phyloP scores from a whole-genome alignment of 2,329 filamentous ascomycete species.

The Xylaria sp. region DNA sequence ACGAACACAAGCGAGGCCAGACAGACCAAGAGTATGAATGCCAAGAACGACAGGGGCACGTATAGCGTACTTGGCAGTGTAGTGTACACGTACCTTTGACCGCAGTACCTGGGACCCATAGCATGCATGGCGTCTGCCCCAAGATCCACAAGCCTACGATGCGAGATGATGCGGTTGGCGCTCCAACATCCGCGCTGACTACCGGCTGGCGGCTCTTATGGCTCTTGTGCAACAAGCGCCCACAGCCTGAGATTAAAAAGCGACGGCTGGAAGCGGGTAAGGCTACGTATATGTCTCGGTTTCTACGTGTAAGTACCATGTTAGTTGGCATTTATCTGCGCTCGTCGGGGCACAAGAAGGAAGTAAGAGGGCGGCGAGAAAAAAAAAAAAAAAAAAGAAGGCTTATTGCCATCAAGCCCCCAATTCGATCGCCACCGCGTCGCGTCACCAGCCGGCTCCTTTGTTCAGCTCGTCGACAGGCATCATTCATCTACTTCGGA shows the following conservation, averaged over 20 bases:
- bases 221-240: slow-evolving; percentile 28
- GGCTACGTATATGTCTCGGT: slow-evolving; percentile 14
- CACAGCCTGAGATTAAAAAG: slow-evolving; percentile 1
- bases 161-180: slow-evolving; percentile 34
- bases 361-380: neutral
- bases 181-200: slow-evolving; percentile 30
- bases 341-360: too few relatives aligned
- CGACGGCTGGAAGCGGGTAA: slow-evolving; percentile 9
- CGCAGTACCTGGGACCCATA: neutral
- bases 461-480: slow-evolving; percentile 4
- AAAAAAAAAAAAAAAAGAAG: neutral
- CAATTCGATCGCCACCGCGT: slow-evolving; percentile 21
- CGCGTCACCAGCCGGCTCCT: slow-evolving; percentile 5
- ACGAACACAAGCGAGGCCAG: neutral
- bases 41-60: slow-evolving; percentile 7
- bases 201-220: slow-evolving; percentile 29
- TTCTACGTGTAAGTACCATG: neutral
- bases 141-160: slow-evolving; percentile 30
- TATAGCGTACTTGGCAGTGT: neutral
- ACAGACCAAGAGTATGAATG: neutral
- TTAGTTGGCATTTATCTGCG: neutral
- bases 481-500: slow-evolving; percentile 12
- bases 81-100: neutral
- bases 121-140: slow-evolving; percentile 37
- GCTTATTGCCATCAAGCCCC: slow-evolving; percentile 21